Percentiles rank a stretch among this genome's conserved stretches.
phyloP scores from a whole-genome alignment of 2,329 filamentous ascomycete genomes.

The Diatrype stigma region DNA sequence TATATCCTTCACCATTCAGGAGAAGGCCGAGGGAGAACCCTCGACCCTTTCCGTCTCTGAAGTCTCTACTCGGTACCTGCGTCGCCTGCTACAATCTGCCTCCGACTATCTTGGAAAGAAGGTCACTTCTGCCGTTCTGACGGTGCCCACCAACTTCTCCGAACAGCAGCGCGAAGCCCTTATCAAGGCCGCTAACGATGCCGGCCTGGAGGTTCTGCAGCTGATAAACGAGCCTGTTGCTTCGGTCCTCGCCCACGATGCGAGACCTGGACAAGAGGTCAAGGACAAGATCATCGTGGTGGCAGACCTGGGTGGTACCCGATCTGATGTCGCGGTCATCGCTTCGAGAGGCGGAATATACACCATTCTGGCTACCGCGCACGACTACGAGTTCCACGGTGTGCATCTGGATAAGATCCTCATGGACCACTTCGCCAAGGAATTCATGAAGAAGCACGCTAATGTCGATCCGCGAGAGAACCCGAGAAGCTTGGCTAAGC shows the following conservation, averaged over 20 bases:
- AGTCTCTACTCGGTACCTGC: slow-evolving; percentile 78
- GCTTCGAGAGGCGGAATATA: slow-evolving; percentile 94
- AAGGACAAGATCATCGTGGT: slow-evolving; percentile 89
- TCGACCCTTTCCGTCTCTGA: slow-evolving; percentile 76
- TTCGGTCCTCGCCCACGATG: slow-evolving; percentile 86
- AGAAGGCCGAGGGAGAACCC: slow-evolving; percentile 60
- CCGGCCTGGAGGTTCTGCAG: slow-evolving; percentile 85
- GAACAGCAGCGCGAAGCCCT: slow-evolving; percentile 83
- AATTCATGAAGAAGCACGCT: slow-evolving; percentile 97
- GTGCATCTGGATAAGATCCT: slow-evolving; percentile 83
- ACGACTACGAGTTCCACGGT: slow-evolving; percentile 93
- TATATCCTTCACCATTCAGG: slow-evolving; percentile 79
- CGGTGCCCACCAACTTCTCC: slow-evolving; percentile 88
- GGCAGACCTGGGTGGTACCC: slow-evolving; percentile 86
- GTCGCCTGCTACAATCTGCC: slow-evolving; percentile 75
- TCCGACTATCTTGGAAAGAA: slow-evolving; percentile 89
- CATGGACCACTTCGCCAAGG: slow-evolving; percentile 96
- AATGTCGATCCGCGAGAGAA: slow-evolving; percentile 76
- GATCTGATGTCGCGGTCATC: slow-evolving; percentile 86
- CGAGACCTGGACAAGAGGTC: slow-evolving; percentile 67
- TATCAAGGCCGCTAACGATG: slow-evolving; percentile 70
- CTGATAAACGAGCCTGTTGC: slow-evolving; percentile 89
- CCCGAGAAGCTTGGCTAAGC: slow-evolving; percentile 78
- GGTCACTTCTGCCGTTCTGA: slow-evolving; percentile 92
- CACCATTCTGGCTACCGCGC: slow-evolving; percentile 85